These are phyloP conservation scores for Didymella keratinophila DNA, from an alignment of 2,329 filamentous ascomycete species.

Conservation along the genomic window DNA sequence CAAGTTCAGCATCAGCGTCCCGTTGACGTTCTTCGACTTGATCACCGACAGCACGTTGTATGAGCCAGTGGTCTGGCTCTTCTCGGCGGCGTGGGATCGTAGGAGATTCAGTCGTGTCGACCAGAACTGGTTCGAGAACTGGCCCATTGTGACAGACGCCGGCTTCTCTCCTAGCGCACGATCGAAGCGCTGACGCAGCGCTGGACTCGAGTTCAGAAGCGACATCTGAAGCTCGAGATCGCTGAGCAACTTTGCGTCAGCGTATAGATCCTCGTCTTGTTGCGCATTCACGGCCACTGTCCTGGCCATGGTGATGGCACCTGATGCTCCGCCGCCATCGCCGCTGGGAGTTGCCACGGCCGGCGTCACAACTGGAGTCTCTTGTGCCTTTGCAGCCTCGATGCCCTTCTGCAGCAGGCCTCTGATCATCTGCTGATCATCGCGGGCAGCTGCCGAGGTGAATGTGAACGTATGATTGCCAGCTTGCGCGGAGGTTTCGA, in stretches of 20 bases:
- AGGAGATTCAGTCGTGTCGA: conserved; percentile 84
- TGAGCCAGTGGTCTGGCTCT: conserved; percentile 81
- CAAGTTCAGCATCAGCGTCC: conserved; percentile 77
- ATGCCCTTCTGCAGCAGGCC: conserved; percentile 82
- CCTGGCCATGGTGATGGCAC: conserved; percentile 79
- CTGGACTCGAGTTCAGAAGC: conserved; percentile 79
- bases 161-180: conserved; percentile 85
- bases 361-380: conserved; percentile 47
- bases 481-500: conserved; percentile 66
- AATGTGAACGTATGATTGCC: conserved; percentile 87
- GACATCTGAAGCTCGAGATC: conserved; percentile 88
- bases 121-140: conserved; percentile 96
- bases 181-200: conserved; percentile 83
- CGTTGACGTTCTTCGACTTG: conserved; percentile 78
- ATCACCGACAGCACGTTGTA: conserved; percentile 94
- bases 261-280: conserved; percentile 72
- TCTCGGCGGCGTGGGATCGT: conserved; percentile 89
- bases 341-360: conserved; percentile 28
- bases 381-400: conserved; percentile 67
- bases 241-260: conserved; percentile 77
- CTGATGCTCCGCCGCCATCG: conserved; percentile 56
- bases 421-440: conserved; percentile 85
- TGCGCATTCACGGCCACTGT: conserved; percentile 60
- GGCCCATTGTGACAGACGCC: conserved; percentile 77
- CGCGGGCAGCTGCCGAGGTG: conserved; percentile 78